Evolutionary conservation across 495 filamentous ascomycete genomes (phyloP), one percentile per base, ranked within the genome.

Genomic region (Aspergillus steynii): DNA sequence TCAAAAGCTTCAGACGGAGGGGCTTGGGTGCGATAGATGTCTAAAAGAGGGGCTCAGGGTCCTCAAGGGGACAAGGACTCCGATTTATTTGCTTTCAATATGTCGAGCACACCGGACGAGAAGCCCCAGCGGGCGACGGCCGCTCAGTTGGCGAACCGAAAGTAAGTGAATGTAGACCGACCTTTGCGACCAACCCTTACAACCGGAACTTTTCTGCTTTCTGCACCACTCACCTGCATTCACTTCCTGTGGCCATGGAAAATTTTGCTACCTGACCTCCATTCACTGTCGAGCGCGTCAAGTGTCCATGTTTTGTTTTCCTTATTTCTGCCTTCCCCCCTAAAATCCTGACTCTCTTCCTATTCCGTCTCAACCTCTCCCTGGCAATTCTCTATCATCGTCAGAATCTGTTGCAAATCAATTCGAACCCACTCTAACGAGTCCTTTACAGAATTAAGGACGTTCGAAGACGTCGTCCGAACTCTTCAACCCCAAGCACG

Each of bases 101-200:
- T 78, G 77, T 62, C 66, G 54, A 74, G 73, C 49, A 79, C 77
- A 61, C 77, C 77, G 32, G 75, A 79, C 29, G 77, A 81, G 0
- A 79, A 76, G 72, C 77, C 78, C 37, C 72, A 77, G 52, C 77
- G 74, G 68, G 81, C 81, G 34, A 83, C 78, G 26, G 80, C 82
- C 27, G 79, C 81, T 31, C 81, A 83, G 69, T 42, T 84, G 74
- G 81, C 82, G 42, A 75, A 57, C 52, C 75, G 82, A 75, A 83
- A 72, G 82, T 84, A 69, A 80, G 82, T 82, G 52, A 67, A 55
- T 58, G 52, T 51, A 61, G 67, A 66, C 64, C 60, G 58, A 64
- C 60, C 57, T 68, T 64, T 65, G 58, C 55, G 60, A 58, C 26
- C 50, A 52, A 53, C 55, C 50, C 55, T 28, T 27, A 29, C 6